Conservation (phyloP, 2,329 filamentous ascomycete genomes). For the Phaeosphaeria sp. region DNA sequence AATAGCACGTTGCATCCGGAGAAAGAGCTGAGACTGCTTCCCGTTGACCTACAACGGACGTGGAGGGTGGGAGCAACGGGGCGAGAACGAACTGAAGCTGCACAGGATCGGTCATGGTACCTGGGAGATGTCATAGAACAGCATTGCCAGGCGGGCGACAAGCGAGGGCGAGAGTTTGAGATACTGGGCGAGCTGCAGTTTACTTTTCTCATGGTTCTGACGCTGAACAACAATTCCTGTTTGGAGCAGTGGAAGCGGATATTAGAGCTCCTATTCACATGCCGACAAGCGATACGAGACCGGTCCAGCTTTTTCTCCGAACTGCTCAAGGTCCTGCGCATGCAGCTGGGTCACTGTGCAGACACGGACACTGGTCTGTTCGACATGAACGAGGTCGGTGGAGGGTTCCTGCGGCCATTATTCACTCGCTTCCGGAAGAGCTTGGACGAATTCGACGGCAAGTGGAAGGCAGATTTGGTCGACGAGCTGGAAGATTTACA, state of each 20-base stretch:
- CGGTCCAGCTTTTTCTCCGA: slow-evolving; percentile 60
- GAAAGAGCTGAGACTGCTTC: slow-evolving; percentile 60
- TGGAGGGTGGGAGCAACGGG: slow-evolving; percentile 68
- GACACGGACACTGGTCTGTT: slow-evolving; percentile 68
- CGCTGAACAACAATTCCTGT: slow-evolving; percentile 70
- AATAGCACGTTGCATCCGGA: slow-evolving; percentile 40
- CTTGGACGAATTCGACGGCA: slow-evolving; percentile 56
- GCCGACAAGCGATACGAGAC: slow-evolving; percentile 57
- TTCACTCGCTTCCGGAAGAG: slow-evolving; percentile 60
- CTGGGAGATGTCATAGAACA: slow-evolving; percentile 59
- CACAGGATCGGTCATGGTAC: slow-evolving; percentile 68
- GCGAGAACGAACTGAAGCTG: slow-evolving; percentile 66
- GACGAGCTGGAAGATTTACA: slow-evolving; percentile 63
- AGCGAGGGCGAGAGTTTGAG: slow-evolving; percentile 35
- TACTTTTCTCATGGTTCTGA: slow-evolving; percentile 67
- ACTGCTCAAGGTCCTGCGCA: slow-evolving; percentile 56
- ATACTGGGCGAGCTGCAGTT: slow-evolving; percentile 67
- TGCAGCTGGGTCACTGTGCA: slow-evolving; percentile 63
- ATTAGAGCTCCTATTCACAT: slow-evolving; percentile 64
- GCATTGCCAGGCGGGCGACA: slow-evolving; percentile 43
- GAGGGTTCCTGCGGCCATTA: slow-evolving; percentile 59
- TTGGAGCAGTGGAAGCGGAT: slow-evolving; percentile 70
- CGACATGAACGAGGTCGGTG: slow-evolving; percentile 62
- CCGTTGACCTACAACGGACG: slow-evolving; percentile 66
- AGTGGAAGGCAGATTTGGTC: slow-evolving; percentile 53